Evolutionary conservation across 2,329 filamentous ascomycete species (phyloP).

Genomic region (Alternaria panax): DNA sequence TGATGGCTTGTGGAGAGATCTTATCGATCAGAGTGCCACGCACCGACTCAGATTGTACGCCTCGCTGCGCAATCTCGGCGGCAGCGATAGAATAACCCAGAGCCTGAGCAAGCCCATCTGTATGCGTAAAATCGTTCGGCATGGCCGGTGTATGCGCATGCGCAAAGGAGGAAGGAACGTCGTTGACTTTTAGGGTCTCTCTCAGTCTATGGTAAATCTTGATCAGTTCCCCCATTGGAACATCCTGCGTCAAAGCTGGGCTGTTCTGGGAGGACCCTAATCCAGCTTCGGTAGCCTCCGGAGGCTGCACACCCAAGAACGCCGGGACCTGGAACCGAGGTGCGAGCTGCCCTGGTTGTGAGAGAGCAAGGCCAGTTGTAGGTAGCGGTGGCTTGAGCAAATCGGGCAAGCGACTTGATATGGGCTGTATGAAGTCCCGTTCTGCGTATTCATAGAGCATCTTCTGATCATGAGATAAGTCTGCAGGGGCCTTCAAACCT

Average conservation of each 20-base stretch:
- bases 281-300: conserved; percentile 35
- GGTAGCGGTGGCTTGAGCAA: conserved; percentile 37
- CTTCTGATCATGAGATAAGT: conserved; percentile 53
- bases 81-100: conserved; percentile 88
- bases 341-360: conserved; percentile 9
- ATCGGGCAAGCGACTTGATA: conserved; percentile 53
- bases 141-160: conserved; percentile 52
- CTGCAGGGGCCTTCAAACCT: conserved; percentile 31
- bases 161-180: conserved; percentile 56
- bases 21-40: conserved; percentile 81
- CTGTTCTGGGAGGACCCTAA: conserved; percentile 31
- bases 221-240: conserved; percentile 56
- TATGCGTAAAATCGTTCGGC: conserved; percentile 58
- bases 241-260: conserved; percentile 25
- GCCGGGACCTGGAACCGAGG: conserved; percentile 43
- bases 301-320: conserved; percentile 34
- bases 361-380: conserved; percentile 23
- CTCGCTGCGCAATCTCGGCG: conserved; percentile 90
- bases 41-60: conserved; percentile 71
- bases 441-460: conserved; percentile 61
- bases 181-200: conserved; percentile 62
- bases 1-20: conserved; percentile 82
- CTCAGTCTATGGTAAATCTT: conserved; percentile 64
- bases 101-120: conserved; percentile 68
- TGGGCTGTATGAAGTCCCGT: conserved; percentile 58